Conservation (phyloP, 2,329 filamentous ascomycete genomes). For the Bipolaris bicolor region DNA sequence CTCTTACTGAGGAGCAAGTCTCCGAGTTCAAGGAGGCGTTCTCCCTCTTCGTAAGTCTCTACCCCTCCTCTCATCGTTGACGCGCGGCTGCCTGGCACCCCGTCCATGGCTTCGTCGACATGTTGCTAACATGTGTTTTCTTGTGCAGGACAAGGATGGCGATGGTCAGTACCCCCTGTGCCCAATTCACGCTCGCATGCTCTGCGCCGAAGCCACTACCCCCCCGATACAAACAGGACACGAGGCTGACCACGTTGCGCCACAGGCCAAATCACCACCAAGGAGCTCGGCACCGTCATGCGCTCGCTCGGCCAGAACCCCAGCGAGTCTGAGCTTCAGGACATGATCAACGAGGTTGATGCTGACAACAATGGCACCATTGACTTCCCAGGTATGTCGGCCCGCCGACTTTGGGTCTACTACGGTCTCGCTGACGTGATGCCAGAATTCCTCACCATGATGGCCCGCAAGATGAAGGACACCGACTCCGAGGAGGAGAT, state of each 20-base stretch:
- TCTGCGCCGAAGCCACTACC: constrained; percentile 1
- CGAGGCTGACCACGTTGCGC: constrained; percentile 30
- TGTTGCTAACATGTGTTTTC: constrained; percentile 32
- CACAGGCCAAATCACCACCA: constrained; percentile 67
- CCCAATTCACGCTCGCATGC: background rate
- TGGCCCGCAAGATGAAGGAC: constrained; percentile 67
- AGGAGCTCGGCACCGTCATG: constrained; percentile 69
- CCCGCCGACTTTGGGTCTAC: background rate
- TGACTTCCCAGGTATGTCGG: constrained; percentile 63
- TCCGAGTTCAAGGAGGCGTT: constrained; percentile 99
- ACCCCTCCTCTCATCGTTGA: constrained; percentile 1
- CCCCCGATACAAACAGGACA: constrained; percentile 7
- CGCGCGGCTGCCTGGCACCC: constrained; percentile 33
- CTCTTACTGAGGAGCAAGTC: constrained; percentile 99
- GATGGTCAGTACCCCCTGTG: constrained; percentile 55
- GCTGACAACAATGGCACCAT: constrained; percentile 69
- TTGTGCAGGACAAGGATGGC: constrained; percentile 62
- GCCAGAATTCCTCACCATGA: constrained; percentile 69
- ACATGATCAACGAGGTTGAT: constrained; percentile 71
- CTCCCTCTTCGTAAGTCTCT: constrained; percentile 91
- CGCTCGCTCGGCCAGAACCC: constrained; percentile 68
- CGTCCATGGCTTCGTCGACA: background rate
- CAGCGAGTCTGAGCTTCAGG: constrained; percentile 66
- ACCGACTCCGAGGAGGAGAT: constrained; percentile 69
- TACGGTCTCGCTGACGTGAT: background rate